These are phyloP conservation scores for Ogataea parapolymorpha DNA, from an alignment of 805 yeast genomes.

Conservation along the genomic window DNA sequence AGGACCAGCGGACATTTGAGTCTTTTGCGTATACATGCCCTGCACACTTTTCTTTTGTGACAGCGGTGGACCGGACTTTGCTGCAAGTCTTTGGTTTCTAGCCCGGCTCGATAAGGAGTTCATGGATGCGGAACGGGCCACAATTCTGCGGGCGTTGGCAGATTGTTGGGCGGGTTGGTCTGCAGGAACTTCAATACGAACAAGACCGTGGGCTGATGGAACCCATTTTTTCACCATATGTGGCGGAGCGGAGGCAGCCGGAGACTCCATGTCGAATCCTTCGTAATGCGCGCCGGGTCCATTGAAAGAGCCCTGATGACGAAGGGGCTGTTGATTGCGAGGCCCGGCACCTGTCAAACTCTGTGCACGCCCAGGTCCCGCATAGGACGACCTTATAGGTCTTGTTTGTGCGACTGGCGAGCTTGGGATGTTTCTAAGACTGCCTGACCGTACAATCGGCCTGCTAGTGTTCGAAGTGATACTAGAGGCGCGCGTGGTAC, in stretches of 20 bases:
- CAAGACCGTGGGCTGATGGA: conserved; percentile 71
- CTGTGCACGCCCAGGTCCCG: conserved; percentile 18
- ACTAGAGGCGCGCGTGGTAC: conserved; percentile 25
- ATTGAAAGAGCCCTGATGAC: conserved; percentile 20
- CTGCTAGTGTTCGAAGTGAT: conserved; percentile 13
- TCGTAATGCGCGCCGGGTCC: conserved; percentile 8
- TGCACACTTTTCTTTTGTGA: conserved; percentile 21
- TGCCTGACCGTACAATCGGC: conserved; percentile 18
- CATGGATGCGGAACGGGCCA: conserved; percentile 25
- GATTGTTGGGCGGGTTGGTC: conserved; percentile 10
- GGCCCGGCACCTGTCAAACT: conserved; percentile 16
- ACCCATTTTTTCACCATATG: conserved; percentile 64
- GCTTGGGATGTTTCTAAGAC: conserved; percentile 13
- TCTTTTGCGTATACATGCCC: conserved; percentile 22
- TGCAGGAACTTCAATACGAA: conserved; percentile 66
- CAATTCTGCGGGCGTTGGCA: conserved; percentile 11
- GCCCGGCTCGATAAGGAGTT: conserved; percentile 19
- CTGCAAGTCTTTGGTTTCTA: conserved; percentile 5
- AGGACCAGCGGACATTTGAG: conserved; percentile 16
- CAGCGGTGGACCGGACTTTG: conserved; percentile 6
- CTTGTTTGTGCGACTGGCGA: conserved; percentile 17
- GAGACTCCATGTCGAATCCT: conserved; percentile 10
- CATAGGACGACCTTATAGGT: conserved; percentile 3
- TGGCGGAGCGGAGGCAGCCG: conserved; percentile 18
- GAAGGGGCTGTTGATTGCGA: conserved; percentile 7